Percentiles rank a stretch among this genome's conserved stretches.
Conservation (phyloP, 176 grass and related monocot species). For the Oryza australiensis region DNA sequence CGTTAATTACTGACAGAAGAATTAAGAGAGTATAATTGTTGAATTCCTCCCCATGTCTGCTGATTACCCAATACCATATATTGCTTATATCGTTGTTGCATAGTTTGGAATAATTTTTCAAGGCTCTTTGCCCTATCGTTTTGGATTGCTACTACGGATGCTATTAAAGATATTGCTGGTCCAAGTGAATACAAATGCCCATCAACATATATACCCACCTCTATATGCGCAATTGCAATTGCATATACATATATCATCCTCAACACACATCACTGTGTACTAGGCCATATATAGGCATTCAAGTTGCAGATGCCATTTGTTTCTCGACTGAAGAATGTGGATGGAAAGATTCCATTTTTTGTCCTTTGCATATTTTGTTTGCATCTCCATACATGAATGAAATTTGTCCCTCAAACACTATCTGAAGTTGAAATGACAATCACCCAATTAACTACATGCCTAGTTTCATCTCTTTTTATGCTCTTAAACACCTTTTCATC, state of each 20-base stretch:
- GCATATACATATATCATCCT: neutral
- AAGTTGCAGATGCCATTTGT: neutral
- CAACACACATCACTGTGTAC: neutral
- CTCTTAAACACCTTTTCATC: slow-evolving; percentile 7
- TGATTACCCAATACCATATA: too few species aligned
- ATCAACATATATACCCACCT: neutral
- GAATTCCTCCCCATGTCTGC: too few species aligned
- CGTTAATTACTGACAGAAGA: too few species aligned
- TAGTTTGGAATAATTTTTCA: too few species aligned
- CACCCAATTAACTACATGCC: slow-evolving; percentile 21
- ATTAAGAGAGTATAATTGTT: too few species aligned
- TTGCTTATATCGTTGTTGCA: too few species aligned
- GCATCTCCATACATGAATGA: slow-evolving; percentile 32
- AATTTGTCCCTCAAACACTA: slow-evolving; percentile 7
- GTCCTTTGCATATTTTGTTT: slow-evolving; percentile 22
- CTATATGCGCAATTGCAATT: neutral
- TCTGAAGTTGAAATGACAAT: slow-evolving; percentile 39
- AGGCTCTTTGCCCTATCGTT: neutral
- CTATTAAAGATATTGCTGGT: neutral
- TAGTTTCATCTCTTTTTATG: neutral
- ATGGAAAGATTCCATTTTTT: slow-evolving; percentile 29
- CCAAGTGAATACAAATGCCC: neutral
- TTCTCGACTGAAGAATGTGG: neutral
- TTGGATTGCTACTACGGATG: neutral
- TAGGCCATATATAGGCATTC: neutral